Evolutionary conservation across 148 eudicot genomes (phyloP).

Genomic region (Tetragonia tetragonoides): DNA sequence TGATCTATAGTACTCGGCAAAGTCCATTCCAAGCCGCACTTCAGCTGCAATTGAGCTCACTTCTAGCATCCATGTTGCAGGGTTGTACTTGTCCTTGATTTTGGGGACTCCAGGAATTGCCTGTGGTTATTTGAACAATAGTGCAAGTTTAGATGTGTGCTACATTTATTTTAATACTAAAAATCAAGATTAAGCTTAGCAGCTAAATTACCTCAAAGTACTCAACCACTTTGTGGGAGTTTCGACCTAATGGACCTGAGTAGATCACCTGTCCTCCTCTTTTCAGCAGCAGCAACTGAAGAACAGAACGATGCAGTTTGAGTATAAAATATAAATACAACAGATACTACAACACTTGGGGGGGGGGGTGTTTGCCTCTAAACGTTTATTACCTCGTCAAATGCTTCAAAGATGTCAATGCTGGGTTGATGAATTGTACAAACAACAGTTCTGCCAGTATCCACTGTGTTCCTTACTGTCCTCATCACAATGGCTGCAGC

Average conservation of each 20-base stretch:
- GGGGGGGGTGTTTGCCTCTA: no score
- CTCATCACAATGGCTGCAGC: constrained; percentile 89
- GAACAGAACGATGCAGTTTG: not conserved
- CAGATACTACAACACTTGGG: no score
- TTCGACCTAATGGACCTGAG: constrained; percentile 62
- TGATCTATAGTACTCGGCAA: constrained; percentile 56
- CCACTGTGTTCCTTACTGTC: constrained; percentile 73
- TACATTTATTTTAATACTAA: no score
- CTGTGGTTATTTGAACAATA: constrained; percentile 23
- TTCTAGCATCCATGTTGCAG: constrained; percentile 87
- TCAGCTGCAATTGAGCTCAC: constrained; percentile 68
- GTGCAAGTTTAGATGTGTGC: not conserved
- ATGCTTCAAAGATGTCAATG: constrained; percentile 75
- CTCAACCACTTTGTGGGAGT: constrained; percentile 59
- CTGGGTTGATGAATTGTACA: constrained; percentile 81
- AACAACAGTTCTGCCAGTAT: constrained; percentile 74
- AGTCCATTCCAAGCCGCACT: constrained; percentile 57
- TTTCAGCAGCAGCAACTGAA: constrained; percentile 67
- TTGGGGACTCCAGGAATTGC: constrained; percentile 57
- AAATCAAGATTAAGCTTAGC: no score
- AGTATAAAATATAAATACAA: no score
- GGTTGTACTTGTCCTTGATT: constrained; percentile 62
- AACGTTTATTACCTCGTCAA: constrained; percentile 55
- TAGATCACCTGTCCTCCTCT: constrained; percentile 80
- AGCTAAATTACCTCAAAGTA: constrained; percentile 56